Conservation (phyloP, 257 asterid species). For the Ilex asprella region DNA sequence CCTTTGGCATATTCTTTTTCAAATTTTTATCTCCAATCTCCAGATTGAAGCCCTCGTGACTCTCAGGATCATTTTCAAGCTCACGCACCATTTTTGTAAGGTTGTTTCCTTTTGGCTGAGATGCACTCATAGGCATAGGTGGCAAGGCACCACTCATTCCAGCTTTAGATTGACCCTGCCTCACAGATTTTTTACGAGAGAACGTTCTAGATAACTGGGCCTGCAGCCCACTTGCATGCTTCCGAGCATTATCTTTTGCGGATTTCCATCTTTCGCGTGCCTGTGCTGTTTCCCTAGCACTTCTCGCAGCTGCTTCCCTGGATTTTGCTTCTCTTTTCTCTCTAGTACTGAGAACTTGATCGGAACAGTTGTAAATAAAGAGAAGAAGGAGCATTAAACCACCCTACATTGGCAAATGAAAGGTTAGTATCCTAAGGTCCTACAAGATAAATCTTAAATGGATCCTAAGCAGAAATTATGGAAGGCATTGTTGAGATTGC, state of each 20-base stretch:
- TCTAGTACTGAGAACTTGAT: constrained; percentile 75
- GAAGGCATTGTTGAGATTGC: not conserved
- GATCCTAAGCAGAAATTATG: not conserved
- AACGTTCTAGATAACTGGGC: constrained; percentile 72
- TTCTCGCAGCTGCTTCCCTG: constrained; percentile 88
- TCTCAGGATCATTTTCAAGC: constrained; percentile 78
- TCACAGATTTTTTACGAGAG: constrained; percentile 56
- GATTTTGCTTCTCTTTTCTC: constrained; percentile 81
- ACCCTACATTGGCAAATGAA: constrained; percentile 37
- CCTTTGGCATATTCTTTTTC: constrained; percentile 51
- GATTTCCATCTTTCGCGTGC: constrained; percentile 89
- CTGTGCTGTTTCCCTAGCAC: constrained; percentile 83
- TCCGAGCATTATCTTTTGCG: constrained; percentile 67
- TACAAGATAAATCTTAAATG: no score
- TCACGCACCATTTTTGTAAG: constrained; percentile 91
- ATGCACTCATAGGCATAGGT: constrained; percentile 37
- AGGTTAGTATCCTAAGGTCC: not conserved
- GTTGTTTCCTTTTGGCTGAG: constrained; percentile 48
- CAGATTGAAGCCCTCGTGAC: constrained; percentile 73
- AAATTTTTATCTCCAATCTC: constrained; percentile 86
- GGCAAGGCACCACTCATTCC: constrained; percentile 74
- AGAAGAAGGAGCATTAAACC: constrained; percentile 69
- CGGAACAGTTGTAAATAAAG: constrained; percentile 93
- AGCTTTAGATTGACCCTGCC: constrained; percentile 48
- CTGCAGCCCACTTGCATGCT: constrained; percentile 55